A percentile compares a stretch with the other conserved stretches of the same genome.
Evolutionary conservation across 495 filamentous ascomycete species (phyloP).

Genomic region (Antarctomyces pellizariae): DNA sequence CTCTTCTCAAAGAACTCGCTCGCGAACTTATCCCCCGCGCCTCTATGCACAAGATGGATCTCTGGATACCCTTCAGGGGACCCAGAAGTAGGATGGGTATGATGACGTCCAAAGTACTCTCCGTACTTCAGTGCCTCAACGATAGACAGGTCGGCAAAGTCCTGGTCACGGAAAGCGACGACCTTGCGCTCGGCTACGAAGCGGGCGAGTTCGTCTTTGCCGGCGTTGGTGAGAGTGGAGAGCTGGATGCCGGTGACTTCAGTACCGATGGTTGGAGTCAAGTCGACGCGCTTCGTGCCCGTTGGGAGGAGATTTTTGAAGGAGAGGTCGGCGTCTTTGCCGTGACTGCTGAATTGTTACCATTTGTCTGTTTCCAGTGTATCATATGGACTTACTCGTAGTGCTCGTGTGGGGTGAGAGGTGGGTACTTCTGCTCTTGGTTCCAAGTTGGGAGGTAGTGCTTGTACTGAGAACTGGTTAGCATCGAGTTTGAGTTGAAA

Average conservation of each 20-base stretch:
- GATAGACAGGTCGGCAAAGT: constrained; percentile 55
- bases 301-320: constrained; percentile 40
- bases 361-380: no score
- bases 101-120: constrained; percentile 57
- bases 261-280: constrained; percentile 54
- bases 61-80: constrained; percentile 48
- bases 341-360: no score
- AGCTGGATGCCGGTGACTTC: constrained; percentile 61
- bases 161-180: constrained; percentile 58
- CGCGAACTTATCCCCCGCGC: constrained; percentile 32
- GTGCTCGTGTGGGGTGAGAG: constrained; percentile 46
- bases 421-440: constrained; percentile 29
- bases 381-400: no score
- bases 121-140: constrained; percentile 44
- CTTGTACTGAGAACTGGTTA: constrained; percentile 33
- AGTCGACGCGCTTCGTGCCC: constrained; percentile 24
- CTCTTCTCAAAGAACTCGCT: constrained; percentile 36
- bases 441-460: constrained; percentile 64
- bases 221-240: constrained; percentile 34
- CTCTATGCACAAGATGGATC: constrained; percentile 57
- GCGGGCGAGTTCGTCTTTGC: constrained; percentile 62
- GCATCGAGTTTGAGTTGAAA: constrained; percentile 5
- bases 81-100: constrained; percentile 64
- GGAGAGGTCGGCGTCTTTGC: constrained; percentile 40
- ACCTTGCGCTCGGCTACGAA: constrained; percentile 61